Evolutionary conservation across 768 basidiomycete genomes (phyloP), one percentile per base, ranked within the genome.

Genomic region (Gloeopeniophorella convolvens): DNA sequence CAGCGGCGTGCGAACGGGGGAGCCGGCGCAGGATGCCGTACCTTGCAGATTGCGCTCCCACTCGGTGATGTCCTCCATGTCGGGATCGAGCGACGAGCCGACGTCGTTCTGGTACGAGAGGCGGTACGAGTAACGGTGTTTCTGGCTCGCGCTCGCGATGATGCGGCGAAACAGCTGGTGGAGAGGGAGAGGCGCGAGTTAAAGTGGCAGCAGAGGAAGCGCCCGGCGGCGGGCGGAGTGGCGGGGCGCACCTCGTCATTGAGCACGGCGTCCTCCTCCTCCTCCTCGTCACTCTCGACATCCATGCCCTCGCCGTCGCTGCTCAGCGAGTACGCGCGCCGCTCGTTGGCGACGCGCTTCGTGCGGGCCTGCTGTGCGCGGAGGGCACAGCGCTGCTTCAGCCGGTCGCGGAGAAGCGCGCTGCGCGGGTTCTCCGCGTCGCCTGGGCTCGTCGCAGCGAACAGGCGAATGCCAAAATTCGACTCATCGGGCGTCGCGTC

Each of bases 41-140:
- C 82, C 73, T 57, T 59, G 60, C 4, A 85, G 60, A 37, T 78
- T 78, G 24, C 65, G 58, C 62, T 85, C 84, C 84, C 83, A 86
- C n/a, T 63, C 60, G 18, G 58, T 66, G 4, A 76, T 63, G 49
- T 86, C 83, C 28, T 88, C 83, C 60, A 85, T 66, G 61, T 79
- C 78, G 4, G 85, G 85, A 61, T 88, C 85, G 50, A 85, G 78
- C 1, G 85, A 87, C 13, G 83, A 85, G 5, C 85, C 85, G 3
- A 88, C 84, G 50, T 86, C 83, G 15, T 68, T 61, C 23, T 77
- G 73, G 52, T 83, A 88, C 1, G 83, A 86, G 3, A 84, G 61
- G 8, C 76, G 73, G 57, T 82, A 85, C 2, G 71, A 63, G 59
- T 85, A 76, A 2, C 62, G 68, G 15, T 67, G 62, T 58, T 74